Base-by-base conservation (phyloP, 129 eudicot species). In the Chrysanthemum makinoi region DNA sequence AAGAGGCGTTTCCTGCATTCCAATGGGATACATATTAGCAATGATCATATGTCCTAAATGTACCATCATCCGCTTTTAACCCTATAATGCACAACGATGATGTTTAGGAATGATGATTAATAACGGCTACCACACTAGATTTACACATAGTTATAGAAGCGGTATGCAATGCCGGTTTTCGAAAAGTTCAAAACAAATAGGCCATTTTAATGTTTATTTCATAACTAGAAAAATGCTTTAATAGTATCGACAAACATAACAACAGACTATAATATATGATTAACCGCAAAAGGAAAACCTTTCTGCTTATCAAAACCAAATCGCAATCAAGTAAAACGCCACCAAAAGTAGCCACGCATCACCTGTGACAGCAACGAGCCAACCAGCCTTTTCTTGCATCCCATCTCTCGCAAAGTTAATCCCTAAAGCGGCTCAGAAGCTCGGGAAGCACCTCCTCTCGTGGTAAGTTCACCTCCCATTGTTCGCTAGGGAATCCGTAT, bases 381-480 rank as follows among this genome's bases (percentile, higher is more conserved):
- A 91, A 57, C 97, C 97, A 91, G 54, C 97, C 63, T 80, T 88
- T 15, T 83, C 86, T 77, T 82, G 95, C 97, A 91, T 91, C 19
- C 97, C 96, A 62, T 91, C 97, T 73, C 97, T n/a, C 80, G 43
- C 96, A 77, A 90, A 90, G 84, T 90, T 90, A 43, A 90, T 90
- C 57, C 97, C 97, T 72, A 90, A 73, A 20, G 97, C 95, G 53
- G n/a, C n/a, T n/a, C n/a, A n/a, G n/a, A n/a, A 95, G 95, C 77
- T 90, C 97, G 6, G 95, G 97, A 30, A 95, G 97, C 61, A 90
- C 95, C 89, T 90, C 97, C 61, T 85, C 97, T 48, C 95, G 95
- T n/a, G 95, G 97, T 48, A 90, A 76, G 78, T 83, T 87, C 47
- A 90, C 95, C 79, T 86, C 90, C 96, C 97, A 88, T 76, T 82